phyloP scores from a whole-genome alignment of 2,329 filamentous ascomycete species.

The Neurospora sp. region DNA sequence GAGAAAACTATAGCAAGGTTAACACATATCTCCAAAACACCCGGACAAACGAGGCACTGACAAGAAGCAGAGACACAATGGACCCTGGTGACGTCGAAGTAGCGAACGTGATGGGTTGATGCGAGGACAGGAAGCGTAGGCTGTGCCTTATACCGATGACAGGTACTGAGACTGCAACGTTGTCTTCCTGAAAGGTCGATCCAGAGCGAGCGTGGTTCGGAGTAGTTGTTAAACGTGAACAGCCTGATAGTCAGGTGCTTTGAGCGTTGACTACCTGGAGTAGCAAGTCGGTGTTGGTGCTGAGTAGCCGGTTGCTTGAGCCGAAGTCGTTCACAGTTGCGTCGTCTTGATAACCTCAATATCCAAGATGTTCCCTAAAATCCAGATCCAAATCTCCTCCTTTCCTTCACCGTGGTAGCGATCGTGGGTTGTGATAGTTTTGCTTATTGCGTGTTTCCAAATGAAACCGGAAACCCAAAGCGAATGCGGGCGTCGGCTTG shows the following conservation, averaged over 20 bases:
- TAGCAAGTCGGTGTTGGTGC: neutral
- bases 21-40: slow-evolving; percentile 2
- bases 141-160: neutral
- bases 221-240: neutral
- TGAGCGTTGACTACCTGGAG: neutral
- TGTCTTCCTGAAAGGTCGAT: neutral
- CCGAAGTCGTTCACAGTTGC: neutral
- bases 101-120: slow-evolving; percentile 18
- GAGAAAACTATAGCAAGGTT: slow-evolving; percentile 24
- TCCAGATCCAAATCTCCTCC: neutral
- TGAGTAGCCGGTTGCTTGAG: neutral
- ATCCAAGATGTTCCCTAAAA: neutral
- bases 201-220: neutral
- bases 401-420: neutral
- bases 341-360: neutral
- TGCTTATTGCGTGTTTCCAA: neutral
- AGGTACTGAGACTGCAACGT: neutral
- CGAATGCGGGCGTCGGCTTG: neutral
- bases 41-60: slow-evolving; percentile 5
- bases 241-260: neutral
- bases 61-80: slow-evolving; percentile 17
- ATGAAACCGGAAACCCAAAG: neutral
- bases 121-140: slow-evolving; percentile 8
- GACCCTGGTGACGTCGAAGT: slow-evolving; percentile 11
- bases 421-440: neutral